A percentile compares a stretch with the other conserved stretches of the same genome.
Conservation (phyloP, 2,329 filamentous ascomycete species). For the Aspergillus sp. region DNA sequence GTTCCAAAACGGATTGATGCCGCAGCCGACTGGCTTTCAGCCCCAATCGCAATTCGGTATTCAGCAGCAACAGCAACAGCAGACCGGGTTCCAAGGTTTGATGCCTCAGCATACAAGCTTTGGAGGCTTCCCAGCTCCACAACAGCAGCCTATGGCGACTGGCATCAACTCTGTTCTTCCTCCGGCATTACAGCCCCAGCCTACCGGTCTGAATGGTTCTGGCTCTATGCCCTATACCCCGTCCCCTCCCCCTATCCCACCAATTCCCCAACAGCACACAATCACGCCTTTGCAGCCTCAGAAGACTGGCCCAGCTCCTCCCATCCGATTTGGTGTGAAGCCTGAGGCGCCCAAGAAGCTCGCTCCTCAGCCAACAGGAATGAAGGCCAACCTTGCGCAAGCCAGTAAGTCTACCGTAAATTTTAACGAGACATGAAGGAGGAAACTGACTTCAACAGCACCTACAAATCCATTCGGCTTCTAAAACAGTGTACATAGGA, state of each 20-base stretch:
- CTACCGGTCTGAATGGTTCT: conserved; percentile 56
- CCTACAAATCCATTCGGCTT: conserved; percentile 74
- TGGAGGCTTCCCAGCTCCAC: conserved; percentile 49
- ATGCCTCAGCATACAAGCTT: conserved; percentile 61
- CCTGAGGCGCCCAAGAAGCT: conserved; percentile 74
- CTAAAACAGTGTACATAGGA: conserved; percentile 47
- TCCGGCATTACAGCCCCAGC: conserved; percentile 55
- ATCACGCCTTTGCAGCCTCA: conserved; percentile 71
- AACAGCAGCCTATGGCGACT: conserved; percentile 55
- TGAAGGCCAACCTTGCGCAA: conserved; percentile 87
- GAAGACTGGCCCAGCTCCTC: conserved; percentile 82
- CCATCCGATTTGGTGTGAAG: conserved; percentile 84
- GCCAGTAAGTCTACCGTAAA: conserved; percentile 75
- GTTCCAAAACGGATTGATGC: conserved; percentile 47
- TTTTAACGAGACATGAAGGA: not conserved
- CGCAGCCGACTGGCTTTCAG: conserved; percentile 54
- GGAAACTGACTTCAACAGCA: conserved; percentile 48
- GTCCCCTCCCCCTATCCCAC: conserved; percentile 59
- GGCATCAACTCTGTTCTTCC: conserved; percentile 59
- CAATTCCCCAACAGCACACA: conserved; percentile 62
- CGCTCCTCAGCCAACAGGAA: conserved; percentile 82
- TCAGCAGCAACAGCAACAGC: conserved; percentile 41
- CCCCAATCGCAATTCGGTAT: conserved; percentile 52
- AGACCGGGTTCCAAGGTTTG: conserved; percentile 51
- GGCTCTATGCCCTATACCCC: conserved; percentile 52